These are phyloP conservation scores for Ophiosphaerella korrae DNA, from an alignment of 2,329 filamentous ascomycete genomes.

Conservation along the genomic window DNA sequence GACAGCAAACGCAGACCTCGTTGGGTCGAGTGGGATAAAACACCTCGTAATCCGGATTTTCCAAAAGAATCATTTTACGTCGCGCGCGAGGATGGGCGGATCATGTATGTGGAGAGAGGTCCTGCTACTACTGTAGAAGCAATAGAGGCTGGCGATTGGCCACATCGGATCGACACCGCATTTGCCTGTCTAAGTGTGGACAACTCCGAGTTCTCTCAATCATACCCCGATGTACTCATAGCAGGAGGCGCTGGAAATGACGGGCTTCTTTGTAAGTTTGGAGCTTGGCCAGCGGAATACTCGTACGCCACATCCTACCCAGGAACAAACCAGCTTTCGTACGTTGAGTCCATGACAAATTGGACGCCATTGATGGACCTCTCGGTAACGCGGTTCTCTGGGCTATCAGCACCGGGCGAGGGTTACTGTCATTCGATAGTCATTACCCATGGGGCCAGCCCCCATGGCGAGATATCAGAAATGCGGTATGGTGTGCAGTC, in stretches of 20 bases:
- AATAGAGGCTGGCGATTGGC: conserved; percentile 60
- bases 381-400: conserved; percentile 36
- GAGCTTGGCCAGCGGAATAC: conserved; percentile 43
- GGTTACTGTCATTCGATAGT: conserved; percentile 38
- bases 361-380: conserved; percentile 62
- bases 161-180: conserved; percentile 77
- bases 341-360: conserved; percentile 67
- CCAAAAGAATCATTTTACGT: conserved; percentile 81
- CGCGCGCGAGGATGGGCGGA: conserved; percentile 82
- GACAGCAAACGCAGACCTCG: conserved; percentile 55
- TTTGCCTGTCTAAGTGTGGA: conserved; percentile 72
- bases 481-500: conserved; percentile 51
- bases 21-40: conserved; percentile 86
- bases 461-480: conserved; percentile 52
- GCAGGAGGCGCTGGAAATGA: conserved; percentile 78
- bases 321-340: conserved; percentile 46
- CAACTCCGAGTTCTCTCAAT: conserved; percentile 52
- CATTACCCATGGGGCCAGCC: conserved; percentile 50
- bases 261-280: conserved; percentile 76
- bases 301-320: conserved; percentile 62
- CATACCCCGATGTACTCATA: conserved; percentile 76
- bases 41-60: conserved; percentile 64
- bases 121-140: conserved; percentile 48
- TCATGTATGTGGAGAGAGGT: conserved; percentile 72
- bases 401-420: conserved; percentile 24